These are phyloP conservation scores for Penicillium psychrosexuale DNA, from an alignment of 2,329 filamentous ascomycete species.

Conservation along the genomic window DNA sequence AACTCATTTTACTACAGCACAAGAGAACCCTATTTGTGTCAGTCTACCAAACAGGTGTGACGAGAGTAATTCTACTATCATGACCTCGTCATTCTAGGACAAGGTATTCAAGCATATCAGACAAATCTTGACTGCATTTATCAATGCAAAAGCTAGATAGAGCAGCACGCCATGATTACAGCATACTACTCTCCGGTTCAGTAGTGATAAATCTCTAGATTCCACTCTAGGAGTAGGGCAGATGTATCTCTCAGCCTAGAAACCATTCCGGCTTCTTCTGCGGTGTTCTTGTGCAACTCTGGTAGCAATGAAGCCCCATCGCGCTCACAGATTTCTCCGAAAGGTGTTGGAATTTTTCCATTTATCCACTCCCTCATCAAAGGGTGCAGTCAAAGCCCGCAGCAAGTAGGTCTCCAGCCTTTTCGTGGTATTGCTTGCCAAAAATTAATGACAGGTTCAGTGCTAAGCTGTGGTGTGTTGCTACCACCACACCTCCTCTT, in stretches of 20 bases:
- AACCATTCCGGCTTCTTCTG: neutral
- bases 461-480: neutral
- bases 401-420: neutral
- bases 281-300: neutral
- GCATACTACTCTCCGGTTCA: neutral
- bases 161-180: conserved; percentile 4
- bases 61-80: neutral
- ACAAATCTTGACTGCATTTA: neutral
- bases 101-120: neutral
- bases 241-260: neutral
- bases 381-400: neutral
- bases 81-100: neutral
- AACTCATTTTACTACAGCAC: neutral
- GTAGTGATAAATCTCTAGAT: neutral
- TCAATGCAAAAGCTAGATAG: neutral
- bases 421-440: neutral
- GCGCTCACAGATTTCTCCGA: conserved; percentile 2
- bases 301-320: conserved; percentile 2
- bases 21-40: neutral
- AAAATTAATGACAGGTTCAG: neutral
- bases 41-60: neutral
- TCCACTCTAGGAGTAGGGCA: neutral
- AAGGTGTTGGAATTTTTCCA: conserved; percentile 11
- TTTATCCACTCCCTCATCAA: neutral
- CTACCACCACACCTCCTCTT: neutral